A percentile compares a stretch with the other conserved stretches of the same genome.
Evolutionary conservation across 108 stramenopile genomes (phyloP).

Genomic region (Schizochytrium sp.): DNA sequence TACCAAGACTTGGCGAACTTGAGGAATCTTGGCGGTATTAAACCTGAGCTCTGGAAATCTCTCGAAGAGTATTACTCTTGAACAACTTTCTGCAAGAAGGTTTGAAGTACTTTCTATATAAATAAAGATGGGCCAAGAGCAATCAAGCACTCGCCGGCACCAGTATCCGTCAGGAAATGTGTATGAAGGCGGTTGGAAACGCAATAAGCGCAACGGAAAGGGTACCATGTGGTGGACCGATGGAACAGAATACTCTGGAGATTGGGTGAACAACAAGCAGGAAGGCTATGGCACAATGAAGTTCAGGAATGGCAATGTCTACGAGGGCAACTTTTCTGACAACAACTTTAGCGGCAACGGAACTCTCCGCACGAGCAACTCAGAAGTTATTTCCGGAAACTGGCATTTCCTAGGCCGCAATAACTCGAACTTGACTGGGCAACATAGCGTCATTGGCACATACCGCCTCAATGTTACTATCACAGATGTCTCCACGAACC

Average conservation of each 20-base stretch:
- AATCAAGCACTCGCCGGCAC: not conserved
- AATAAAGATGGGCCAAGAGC: constrained; percentile 4
- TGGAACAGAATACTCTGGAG: constrained; percentile 66
- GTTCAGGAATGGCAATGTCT: constrained; percentile 64
- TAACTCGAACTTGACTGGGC: not conserved
- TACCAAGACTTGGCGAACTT: too few relatives aligned
- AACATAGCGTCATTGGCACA: not conserved
- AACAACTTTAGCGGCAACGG: constrained; percentile 66
- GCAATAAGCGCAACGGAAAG: constrained; percentile 69
- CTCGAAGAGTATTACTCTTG: not conserved
- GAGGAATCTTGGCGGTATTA: too few relatives aligned
- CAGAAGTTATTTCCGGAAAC: not conserved
- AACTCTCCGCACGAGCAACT: constrained; percentile 39
- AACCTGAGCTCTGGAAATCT: too few relatives aligned
- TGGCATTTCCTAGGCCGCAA: constrained; percentile 18
- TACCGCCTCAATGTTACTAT: constrained; percentile 43
- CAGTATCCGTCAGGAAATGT: constrained; percentile 65
- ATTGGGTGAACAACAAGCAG: constrained; percentile 63
- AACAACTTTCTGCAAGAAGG: not conserved
- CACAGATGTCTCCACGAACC: not conserved
- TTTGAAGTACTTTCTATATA: not conserved
- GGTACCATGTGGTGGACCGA: constrained; percentile 67
- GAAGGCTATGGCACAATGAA: constrained; percentile 62
- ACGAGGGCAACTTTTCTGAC: constrained; percentile 67
- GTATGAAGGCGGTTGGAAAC: constrained; percentile 68